Evolutionary conservation across 345 rosid genomes (phyloP).

Genomic region (Leavenworthia alabamica): DNA sequence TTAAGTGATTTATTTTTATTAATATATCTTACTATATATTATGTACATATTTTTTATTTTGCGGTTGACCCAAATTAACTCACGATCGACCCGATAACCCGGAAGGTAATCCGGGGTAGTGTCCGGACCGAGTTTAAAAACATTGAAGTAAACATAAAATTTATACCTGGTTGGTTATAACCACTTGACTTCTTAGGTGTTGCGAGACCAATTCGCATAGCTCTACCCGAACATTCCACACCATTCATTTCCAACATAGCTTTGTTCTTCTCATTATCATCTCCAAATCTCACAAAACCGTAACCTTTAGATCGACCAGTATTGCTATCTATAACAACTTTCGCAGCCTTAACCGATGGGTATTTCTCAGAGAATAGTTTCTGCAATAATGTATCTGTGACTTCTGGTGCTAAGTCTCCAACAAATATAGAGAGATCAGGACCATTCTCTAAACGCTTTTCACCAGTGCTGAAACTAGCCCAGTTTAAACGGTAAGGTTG

Average conservation of each 20-base stretch:
- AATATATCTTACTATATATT: too few relatives aligned
- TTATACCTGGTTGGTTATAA: slow-evolving; percentile 78
- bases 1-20: too few relatives aligned
- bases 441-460: slow-evolving; percentile 75
- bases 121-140: too few relatives aligned
- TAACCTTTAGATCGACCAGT: slow-evolving; percentile 93
- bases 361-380: slow-evolving; percentile 64
- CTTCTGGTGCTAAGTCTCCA: slow-evolving; percentile 93
- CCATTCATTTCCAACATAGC: slow-evolving; percentile 94
- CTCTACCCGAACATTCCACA: slow-evolving; percentile 65
- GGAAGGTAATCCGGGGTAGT: too few relatives aligned
- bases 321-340: slow-evolving; percentile 80
- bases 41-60: too few relatives aligned
- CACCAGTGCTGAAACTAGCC: slow-evolving; percentile 85
- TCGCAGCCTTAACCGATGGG: slow-evolving; percentile 89
- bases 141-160: too few relatives aligned
- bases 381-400: slow-evolving; percentile 67
- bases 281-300: slow-evolving; percentile 97
- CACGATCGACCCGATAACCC: too few relatives aligned
- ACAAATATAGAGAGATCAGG: slow-evolving; percentile 93
- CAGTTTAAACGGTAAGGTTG: slow-evolving; percentile 85
- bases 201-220: slow-evolving; percentile 89
- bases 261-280: slow-evolving; percentile 60
- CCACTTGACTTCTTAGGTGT: slow-evolving; percentile 88
- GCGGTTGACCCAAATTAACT: too few relatives aligned